Evolutionary conservation across 495 filamentous ascomycete species (phyloP).

Genomic region (Tuber melanosporum): DNA sequence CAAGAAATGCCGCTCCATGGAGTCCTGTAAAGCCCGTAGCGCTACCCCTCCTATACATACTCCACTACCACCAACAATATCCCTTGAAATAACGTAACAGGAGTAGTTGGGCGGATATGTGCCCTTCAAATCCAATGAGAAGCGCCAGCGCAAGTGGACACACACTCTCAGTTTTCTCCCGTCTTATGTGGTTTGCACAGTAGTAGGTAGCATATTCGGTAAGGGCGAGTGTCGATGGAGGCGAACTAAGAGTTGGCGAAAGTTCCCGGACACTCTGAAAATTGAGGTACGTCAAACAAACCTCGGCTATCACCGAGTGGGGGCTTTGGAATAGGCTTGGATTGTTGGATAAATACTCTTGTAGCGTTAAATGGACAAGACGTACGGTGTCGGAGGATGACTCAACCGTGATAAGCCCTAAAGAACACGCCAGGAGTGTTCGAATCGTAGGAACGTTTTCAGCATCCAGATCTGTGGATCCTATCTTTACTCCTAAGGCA

Average conservation of each 20-base stretch:
- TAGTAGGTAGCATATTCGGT: neutral
- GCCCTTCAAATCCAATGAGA: neutral
- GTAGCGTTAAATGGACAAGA: neutral
- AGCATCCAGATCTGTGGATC: neutral
- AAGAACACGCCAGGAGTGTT: neutral
- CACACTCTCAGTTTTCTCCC: neutral
- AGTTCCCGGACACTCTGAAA: neutral
- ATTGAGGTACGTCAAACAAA: neutral
- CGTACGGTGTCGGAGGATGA: neutral
- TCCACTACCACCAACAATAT: neutral
- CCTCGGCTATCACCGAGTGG: neutral
- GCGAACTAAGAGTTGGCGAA: neutral
- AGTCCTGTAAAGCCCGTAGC: neutral
- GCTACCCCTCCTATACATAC: neutral
- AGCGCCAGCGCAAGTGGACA: neutral
- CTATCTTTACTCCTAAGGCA: neutral
- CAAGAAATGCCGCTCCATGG: neutral
- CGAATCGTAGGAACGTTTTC: neutral
- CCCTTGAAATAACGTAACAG: neutral
- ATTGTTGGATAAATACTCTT: neutral
- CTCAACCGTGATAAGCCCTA: neutral
- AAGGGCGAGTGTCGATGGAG: accelerated
- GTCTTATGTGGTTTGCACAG: neutral
- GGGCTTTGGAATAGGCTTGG: neutral
- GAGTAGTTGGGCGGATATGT: neutral